Evolutionary conservation across 495 filamentous ascomycete species (phyloP).

Genomic region (Niebla homalea): DNA sequence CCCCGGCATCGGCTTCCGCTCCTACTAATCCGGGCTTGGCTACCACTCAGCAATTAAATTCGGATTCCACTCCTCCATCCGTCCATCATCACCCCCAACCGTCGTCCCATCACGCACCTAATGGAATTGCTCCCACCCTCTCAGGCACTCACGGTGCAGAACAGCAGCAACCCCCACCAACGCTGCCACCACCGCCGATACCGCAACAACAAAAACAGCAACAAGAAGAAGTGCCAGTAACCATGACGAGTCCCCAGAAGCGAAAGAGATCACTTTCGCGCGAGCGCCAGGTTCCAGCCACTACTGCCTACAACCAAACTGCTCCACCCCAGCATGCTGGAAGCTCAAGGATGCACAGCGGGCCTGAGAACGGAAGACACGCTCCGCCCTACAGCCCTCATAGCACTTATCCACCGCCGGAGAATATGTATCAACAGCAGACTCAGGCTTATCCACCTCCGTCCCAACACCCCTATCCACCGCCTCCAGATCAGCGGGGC

Average conservation of each 20-base stretch:
- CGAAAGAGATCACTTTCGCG: slow-evolving; percentile 16
- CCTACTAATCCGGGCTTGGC: slow-evolving; percentile 3
- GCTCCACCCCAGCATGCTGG: slow-evolving; percentile 9
- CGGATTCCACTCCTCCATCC: slow-evolving; percentile 1
- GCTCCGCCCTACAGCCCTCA: slow-evolving; percentile 18
- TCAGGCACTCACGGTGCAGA: background rate
- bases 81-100: slow-evolving; percentile 6
- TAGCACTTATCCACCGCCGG: slow-evolving; percentile 16
- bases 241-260: slow-evolving; percentile 11
- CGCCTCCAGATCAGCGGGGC: slow-evolving; percentile 9
- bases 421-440: slow-evolving; percentile 3
- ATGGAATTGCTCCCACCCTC: background rate
- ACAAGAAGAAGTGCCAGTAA: background rate
- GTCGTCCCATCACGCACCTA: slow-evolving; percentile 1
- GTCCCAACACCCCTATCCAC: slow-evolving; percentile 11
- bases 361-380: slow-evolving; percentile 14
- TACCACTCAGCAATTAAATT: slow-evolving; percentile 2
- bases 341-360: slow-evolving; percentile 9
- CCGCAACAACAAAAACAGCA: slow-evolving; percentile 8
- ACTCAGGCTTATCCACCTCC: slow-evolving; percentile 8
- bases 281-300: slow-evolving; percentile 6
- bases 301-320: slow-evolving; percentile 9
- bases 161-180: background rate
- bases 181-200: slow-evolving; percentile 5
- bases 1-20: slow-evolving; percentile 5